phyloP scores from a whole-genome alignment of 1,139 yeast genomes.

The Taiozyma sp. region DNA sequence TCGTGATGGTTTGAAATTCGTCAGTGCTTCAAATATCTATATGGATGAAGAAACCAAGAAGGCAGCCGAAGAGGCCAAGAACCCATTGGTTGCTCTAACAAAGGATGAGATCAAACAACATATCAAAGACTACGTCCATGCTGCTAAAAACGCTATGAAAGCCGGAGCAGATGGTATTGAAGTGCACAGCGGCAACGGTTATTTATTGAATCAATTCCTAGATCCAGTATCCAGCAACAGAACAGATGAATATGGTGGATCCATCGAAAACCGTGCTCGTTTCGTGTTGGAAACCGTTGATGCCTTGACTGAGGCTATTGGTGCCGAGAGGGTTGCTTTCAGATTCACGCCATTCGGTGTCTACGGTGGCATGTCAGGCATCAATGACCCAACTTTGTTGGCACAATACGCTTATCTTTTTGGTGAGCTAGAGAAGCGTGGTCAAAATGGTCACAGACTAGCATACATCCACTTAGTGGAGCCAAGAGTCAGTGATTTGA shows the following conservation, averaged over 20 bases:
- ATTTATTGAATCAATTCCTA: slow-evolving; percentile 32
- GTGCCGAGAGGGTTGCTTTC: slow-evolving; percentile 26
- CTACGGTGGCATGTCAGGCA: slow-evolving; percentile 29
- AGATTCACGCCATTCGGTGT: slow-evolving; percentile 32
- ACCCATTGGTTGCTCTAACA: slow-evolving; percentile 32
- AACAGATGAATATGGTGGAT: slow-evolving; percentile 39
- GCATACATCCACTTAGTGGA: slow-evolving; percentile 51
- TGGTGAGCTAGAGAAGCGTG: slow-evolving; percentile 26
- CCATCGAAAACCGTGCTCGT: slow-evolving; percentile 32
- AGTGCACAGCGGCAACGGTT: slow-evolving; percentile 33
- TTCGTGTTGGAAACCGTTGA: slow-evolving; percentile 29
- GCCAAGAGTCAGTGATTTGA: slow-evolving; percentile 27
- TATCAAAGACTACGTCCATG: slow-evolving; percentile 30
- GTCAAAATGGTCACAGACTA: slow-evolving; percentile 28
- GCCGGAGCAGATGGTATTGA: slow-evolving; percentile 38
- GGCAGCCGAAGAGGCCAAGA: slow-evolving; percentile 28
- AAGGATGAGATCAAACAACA: slow-evolving; percentile 33
- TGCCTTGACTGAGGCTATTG: slow-evolving; percentile 24
- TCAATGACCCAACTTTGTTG: slow-evolving; percentile 21
- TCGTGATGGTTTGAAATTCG: slow-evolving; percentile 28
- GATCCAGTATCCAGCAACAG: slow-evolving; percentile 33
- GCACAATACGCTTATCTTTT: slow-evolving; percentile 28
- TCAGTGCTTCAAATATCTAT: slow-evolving; percentile 31
- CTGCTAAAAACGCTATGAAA: slow-evolving; percentile 32
- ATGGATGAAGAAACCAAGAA: slow-evolving; percentile 30